Evolutionary conservation across 345 rosid genomes (phyloP).

Genomic region (Lagerstroemia speciosa): DNA sequence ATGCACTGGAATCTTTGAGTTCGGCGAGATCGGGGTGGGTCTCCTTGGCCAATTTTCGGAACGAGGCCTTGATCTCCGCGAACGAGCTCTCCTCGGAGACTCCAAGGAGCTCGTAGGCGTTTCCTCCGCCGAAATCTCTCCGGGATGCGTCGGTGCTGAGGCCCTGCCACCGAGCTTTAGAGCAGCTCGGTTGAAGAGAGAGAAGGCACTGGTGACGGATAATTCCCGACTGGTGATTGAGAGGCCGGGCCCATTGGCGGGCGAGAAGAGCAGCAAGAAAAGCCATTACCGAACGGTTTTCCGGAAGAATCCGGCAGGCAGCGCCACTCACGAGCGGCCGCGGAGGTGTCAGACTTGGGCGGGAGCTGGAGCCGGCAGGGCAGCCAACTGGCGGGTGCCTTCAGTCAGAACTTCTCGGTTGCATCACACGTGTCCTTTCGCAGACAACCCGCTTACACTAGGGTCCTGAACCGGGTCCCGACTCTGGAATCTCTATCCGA

Average conservation of each 20-base stretch:
- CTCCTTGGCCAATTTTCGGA: constrained; percentile 72
- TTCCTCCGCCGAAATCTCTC: constrained; percentile 49
- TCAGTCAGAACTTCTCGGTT: neutral
- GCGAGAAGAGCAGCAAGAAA: neutral
- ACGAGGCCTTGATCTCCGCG: constrained; percentile 79
- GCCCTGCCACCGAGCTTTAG: constrained; percentile 33
- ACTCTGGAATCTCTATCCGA: neutral
- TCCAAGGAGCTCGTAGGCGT: constrained; percentile 68
- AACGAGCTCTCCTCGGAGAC: constrained; percentile 60
- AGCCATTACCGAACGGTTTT: neutral
- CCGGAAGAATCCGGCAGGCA: neutral
- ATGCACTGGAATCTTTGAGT: constrained; percentile 33
- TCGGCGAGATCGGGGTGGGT: constrained; percentile 84
- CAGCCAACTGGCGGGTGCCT: neutral
- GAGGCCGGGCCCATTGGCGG: neutral
- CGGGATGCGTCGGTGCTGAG: constrained; percentile 36
- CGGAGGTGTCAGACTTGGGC: neutral
- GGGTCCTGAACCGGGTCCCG: neutral
- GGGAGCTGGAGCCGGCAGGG: neutral
- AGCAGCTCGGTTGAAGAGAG: neutral
- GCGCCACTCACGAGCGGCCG: neutral
- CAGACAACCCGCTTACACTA: neutral
- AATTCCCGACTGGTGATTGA: neutral
- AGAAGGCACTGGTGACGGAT: neutral
- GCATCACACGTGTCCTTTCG: neutral